Evolutionary conservation across 768 basidiomycete species (phyloP).

Genomic region (Pisolithus microcarpus): DNA sequence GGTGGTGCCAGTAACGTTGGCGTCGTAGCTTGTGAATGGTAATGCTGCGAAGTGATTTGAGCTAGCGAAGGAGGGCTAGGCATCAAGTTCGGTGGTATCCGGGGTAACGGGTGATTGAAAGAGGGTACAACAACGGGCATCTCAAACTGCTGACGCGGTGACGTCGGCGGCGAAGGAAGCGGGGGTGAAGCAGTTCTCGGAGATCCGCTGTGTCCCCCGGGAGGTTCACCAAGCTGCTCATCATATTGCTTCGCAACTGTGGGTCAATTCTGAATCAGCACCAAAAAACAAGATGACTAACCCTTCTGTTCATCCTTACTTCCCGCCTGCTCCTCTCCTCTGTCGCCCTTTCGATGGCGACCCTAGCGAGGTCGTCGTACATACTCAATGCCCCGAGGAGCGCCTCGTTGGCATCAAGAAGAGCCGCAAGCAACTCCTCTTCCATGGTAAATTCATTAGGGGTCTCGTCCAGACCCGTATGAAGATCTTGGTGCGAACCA

Average conservation of each 20-base stretch:
- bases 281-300: constrained; percentile 28
- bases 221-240: constrained; percentile 17
- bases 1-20: constrained; percentile 51
- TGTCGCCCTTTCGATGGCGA: constrained; percentile 48
- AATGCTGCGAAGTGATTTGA: constrained; percentile 12
- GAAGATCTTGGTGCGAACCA: constrained; percentile 16
- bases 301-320: constrained; percentile 56
- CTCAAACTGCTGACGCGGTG: constrained; percentile 28
- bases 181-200: constrained; percentile 27
- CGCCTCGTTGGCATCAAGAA: constrained; percentile 69
- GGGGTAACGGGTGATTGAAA: constrained; percentile 33
- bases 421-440: constrained; percentile 64
- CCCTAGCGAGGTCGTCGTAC: constrained; percentile 70
- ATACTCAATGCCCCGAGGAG: constrained; percentile 61
- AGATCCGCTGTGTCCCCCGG: constrained; percentile 14
- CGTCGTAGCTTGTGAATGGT: constrained; percentile 22
- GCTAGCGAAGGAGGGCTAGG: constrained; percentile 11
- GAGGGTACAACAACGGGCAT: constrained; percentile 25
- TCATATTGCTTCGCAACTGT: constrained; percentile 15
- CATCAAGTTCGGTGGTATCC: constrained; percentile 27
- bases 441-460: constrained; percentile 54
- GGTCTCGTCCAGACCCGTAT: constrained; percentile 25
- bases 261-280: background rate
- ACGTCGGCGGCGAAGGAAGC: constrained; percentile 13
- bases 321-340: constrained; percentile 70